Evolutionary conservation across 139 green algal species (phyloP).

Genomic region (Coelastrella sp.): DNA sequence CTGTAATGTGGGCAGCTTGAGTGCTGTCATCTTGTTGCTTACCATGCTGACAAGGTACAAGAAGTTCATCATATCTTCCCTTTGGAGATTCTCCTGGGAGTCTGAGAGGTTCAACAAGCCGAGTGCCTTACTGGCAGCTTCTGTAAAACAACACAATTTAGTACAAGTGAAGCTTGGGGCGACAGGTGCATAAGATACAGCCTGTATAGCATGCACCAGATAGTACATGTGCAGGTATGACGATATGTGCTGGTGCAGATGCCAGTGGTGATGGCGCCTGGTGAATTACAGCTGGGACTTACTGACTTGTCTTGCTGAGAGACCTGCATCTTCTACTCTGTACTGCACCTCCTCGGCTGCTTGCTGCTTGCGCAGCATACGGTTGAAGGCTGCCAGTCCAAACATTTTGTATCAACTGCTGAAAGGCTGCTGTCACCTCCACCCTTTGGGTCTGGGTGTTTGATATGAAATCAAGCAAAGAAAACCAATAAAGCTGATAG

Average conservation of each 20-base stretch:
- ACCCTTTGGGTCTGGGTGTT: too few species aligned
- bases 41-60: slow-evolving; percentile 66
- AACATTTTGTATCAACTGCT: slow-evolving; percentile 23
- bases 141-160: too few species aligned
- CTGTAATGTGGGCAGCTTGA: not conserved
- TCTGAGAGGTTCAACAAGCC: slow-evolving; percentile 51
- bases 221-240: not conserved
- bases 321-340: not conserved
- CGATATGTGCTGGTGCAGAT: not conserved
- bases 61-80: slow-evolving; percentile 61
- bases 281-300: not conserved
- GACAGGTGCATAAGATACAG: not conserved
- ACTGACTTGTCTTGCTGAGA: not conserved
- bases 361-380: slow-evolving; percentile 9
- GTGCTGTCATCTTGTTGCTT: slow-evolving; percentile 15
- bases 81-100: slow-evolving; percentile 19
- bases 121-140: slow-evolving; percentile 51
- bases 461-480: too few species aligned
- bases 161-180: not conserved
- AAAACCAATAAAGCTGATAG: too few species aligned
- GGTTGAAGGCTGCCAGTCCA: not conserved
- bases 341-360: not conserved
- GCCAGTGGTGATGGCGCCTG: not conserved
- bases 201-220: not conserved
- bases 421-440: too few species aligned